phyloP scores from a whole-genome alignment of 345 rosid species.

The Ailanthus altissimus region DNA sequence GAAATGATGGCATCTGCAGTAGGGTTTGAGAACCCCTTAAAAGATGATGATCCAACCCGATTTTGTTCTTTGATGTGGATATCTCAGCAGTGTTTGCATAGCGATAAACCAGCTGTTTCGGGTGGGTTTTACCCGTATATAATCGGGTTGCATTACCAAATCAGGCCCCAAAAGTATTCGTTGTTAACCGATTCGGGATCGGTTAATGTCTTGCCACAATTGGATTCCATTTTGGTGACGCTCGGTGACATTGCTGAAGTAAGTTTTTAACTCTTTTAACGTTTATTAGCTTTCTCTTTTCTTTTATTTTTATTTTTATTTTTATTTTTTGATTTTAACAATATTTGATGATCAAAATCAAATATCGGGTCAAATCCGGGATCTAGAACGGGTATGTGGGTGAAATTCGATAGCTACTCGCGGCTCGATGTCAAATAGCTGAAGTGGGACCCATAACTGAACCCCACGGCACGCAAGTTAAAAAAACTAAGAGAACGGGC shows the following conservation, averaged over 20 bases:
- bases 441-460: background rate
- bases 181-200: constrained; percentile 60
- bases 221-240: constrained; percentile 65
- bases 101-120: constrained; percentile 37
- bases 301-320: background rate
- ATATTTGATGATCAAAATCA: too few species aligned
- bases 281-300: background rate
- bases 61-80: constrained; percentile 56
- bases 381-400: background rate
- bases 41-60: constrained; percentile 51
- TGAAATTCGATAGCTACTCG: background rate
- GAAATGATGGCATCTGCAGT: constrained; percentile 40
- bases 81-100: constrained; percentile 31
- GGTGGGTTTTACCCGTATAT: constrained; percentile 74
- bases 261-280: background rate
- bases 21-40: constrained; percentile 58
- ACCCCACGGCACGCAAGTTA: background rate
- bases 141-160: constrained; percentile 67
- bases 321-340: background rate
- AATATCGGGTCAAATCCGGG: background rate
- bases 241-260: constrained; percentile 81
- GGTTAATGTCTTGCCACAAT: constrained; percentile 53
- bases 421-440: background rate
- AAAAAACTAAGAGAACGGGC: background rate
- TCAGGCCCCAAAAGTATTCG: constrained; percentile 43